Evolutionary conservation across 2,329 filamentous ascomycete species (phyloP).

Genomic region (Pestalotiopsis fici): DNA sequence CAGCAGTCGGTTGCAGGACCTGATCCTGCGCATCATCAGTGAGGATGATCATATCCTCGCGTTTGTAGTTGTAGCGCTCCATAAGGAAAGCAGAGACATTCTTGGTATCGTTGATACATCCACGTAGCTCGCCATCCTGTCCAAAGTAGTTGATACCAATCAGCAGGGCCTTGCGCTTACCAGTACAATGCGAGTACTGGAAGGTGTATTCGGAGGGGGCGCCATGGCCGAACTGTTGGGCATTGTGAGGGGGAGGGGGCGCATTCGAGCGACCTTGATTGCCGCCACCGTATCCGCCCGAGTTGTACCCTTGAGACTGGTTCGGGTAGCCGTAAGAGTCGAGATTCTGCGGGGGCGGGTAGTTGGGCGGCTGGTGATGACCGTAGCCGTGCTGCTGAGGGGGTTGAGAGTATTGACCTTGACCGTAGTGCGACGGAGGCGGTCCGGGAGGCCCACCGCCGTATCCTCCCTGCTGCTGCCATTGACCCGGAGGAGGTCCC

Average conservation of each 20-base stretch:
- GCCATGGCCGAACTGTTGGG: slow-evolving; percentile 66
- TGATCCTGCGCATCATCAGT: slow-evolving; percentile 75
- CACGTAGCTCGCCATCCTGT: slow-evolving; percentile 69
- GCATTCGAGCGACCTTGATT: slow-evolving; percentile 14
- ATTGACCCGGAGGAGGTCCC: slow-evolving; percentile 5
- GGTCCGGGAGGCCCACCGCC: slow-evolving; percentile 18
- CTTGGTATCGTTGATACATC: slow-evolving; percentile 80
- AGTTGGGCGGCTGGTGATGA: slow-evolving; percentile 20
- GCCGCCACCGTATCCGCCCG: slow-evolving; percentile 29
- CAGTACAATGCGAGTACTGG: slow-evolving; percentile 76
- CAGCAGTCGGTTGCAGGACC: slow-evolving; percentile 72
- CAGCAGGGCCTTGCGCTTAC: slow-evolving; percentile 71
- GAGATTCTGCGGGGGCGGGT: slow-evolving; percentile 42
- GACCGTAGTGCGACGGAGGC: slow-evolving; percentile 10
- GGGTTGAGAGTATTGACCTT: slow-evolving; percentile 10
- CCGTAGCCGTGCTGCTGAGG: slow-evolving; percentile 13
- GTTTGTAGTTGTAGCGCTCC: slow-evolving; percentile 68
- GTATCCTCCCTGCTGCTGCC: slow-evolving; percentile 17
- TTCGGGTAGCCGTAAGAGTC: slow-evolving; percentile 50
- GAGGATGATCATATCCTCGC: slow-evolving; percentile 78
- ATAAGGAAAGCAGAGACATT: slow-evolving; percentile 74
- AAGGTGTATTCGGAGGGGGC: slow-evolving; percentile 71
- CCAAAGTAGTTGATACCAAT: slow-evolving; percentile 84
- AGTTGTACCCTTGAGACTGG: slow-evolving; percentile 17
- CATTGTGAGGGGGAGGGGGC: slow-evolving; percentile 45